Conservation (phyloP, 768 basidiomycete species). For the Exidia glandulosa region DNA sequence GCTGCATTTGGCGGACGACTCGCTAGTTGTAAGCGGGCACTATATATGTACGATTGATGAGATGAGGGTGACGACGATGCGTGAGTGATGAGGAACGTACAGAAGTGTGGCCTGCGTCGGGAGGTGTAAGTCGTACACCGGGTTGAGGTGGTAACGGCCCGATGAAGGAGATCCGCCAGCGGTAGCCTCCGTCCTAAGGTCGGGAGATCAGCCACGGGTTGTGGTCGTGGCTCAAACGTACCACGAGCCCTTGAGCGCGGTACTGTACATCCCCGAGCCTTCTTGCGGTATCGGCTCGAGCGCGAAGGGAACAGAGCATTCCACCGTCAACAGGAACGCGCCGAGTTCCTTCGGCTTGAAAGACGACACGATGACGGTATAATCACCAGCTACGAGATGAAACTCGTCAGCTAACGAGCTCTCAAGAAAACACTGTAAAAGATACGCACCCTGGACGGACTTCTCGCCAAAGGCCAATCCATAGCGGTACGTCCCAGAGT, state of each 20-base stretch:
- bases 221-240: slow-evolving; percentile 19
- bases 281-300: slow-evolving; percentile 64
- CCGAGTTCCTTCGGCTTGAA: slow-evolving; percentile 69
- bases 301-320: slow-evolving; percentile 51
- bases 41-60: slow-evolving; percentile 15
- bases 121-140: slow-evolving; percentile 51
- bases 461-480: slow-evolving; percentile 51
- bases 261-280: slow-evolving; percentile 83
- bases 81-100: slow-evolving; percentile 26
- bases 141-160: slow-evolving; percentile 55
- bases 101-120: slow-evolving; percentile 42
- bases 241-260: slow-evolving; percentile 65
- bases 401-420: slow-evolving; percentile 4
- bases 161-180: slow-evolving; percentile 65
- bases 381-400: slow-evolving; percentile 65
- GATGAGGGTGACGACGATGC: background rate
- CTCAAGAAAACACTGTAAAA: background rate
- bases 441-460: slow-evolving; percentile 39
- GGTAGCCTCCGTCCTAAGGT: slow-evolving; percentile 38
- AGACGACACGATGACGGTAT: slow-evolving; percentile 74
- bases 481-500: slow-evolving; percentile 74
- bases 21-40: slow-evolving; percentile 58
- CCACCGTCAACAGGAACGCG: slow-evolving; percentile 50
- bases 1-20: slow-evolving; percentile 32
- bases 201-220: background rate